Conservation (phyloP, 2,329 filamentous ascomycete species). For the Cercospora zeae-maydis region DNA sequence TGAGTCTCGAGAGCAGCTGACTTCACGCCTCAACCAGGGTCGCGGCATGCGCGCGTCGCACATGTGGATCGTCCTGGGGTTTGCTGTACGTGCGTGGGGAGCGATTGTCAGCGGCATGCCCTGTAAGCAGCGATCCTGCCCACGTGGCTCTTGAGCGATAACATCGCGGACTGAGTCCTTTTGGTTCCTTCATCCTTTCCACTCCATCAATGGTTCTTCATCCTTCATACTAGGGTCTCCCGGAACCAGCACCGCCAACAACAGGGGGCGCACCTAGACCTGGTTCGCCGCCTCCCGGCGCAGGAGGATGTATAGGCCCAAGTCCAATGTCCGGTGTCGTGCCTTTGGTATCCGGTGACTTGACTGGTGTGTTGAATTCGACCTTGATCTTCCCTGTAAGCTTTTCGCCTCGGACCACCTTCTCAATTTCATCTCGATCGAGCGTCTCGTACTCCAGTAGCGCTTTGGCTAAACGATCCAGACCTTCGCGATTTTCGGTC, state of each 20-base stretch:
- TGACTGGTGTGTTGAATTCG: conserved; percentile 59
- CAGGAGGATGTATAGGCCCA: conserved; percentile 7
- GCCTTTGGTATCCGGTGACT: conserved; percentile 55
- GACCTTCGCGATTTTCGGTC: conserved; percentile 70
- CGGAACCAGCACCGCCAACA: background rate
- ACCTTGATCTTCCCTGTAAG: conserved; percentile 64
- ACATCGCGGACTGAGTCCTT: background rate
- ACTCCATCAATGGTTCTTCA: background rate
- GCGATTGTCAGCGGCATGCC: conserved; percentile 5
- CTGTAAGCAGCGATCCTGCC: conserved; percentile 3
- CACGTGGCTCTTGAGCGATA: conserved; percentile 2
- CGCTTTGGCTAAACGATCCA: conserved; percentile 83
- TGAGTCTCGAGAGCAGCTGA: background rate
- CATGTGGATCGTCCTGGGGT: background rate
- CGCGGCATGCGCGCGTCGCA: background rate
- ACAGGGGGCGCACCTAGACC: conserved; percentile 8
- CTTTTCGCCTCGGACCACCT: conserved; percentile 82
- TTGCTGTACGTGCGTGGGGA: background rate
- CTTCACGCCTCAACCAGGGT: background rate
- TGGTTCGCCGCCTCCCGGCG: background rate
- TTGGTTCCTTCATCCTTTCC: background rate
- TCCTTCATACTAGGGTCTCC: conserved; percentile 9
- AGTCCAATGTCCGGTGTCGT: conserved; percentile 7
- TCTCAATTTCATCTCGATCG: conserved; percentile 82
- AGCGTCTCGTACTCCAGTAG: conserved; percentile 93